Evolutionary conservation across 495 filamentous ascomycete species (phyloP).

Genomic region (Cercophora newfieldiana): DNA sequence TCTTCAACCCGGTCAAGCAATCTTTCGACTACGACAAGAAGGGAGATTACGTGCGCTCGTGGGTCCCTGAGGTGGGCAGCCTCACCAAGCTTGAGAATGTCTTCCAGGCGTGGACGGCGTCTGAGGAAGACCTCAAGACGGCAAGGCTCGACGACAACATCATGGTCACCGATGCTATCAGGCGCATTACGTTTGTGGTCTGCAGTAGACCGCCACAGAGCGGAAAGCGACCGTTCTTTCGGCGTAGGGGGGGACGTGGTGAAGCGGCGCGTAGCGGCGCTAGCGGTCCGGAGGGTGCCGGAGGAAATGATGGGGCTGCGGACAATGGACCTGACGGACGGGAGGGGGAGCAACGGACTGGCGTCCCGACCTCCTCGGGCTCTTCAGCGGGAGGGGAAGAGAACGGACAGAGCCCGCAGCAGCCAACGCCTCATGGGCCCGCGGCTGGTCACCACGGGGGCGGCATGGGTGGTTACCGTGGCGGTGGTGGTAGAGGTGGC

Average conservation of each 20-base stretch:
- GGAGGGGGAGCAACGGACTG: background rate
- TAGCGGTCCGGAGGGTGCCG: background rate
- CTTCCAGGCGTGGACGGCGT: slow-evolving; percentile 65
- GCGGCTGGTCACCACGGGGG: background rate
- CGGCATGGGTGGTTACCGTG: too few relatives aligned
- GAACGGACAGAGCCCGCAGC: background rate
- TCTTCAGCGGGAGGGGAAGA: background rate
- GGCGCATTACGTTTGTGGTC: slow-evolving; percentile 56
- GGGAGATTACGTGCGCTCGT: slow-evolving; percentile 64
- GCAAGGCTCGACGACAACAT: slow-evolving; percentile 49
- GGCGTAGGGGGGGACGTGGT: slow-evolving; percentile 24
- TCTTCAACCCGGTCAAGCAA: slow-evolving; percentile 75
- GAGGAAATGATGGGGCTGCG: background rate
- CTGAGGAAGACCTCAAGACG: slow-evolving; percentile 48
- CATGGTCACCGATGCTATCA: slow-evolving; percentile 59
- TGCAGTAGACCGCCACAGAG: slow-evolving; percentile 41
- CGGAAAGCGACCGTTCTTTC: slow-evolving; percentile 33
- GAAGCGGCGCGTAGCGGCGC: background rate
- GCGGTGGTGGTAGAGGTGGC: background rate
- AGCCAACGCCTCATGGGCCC: background rate
- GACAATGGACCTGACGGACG: background rate
- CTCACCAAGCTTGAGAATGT: slow-evolving; percentile 55
- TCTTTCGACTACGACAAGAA: slow-evolving; percentile 66
- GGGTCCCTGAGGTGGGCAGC: slow-evolving; percentile 61
- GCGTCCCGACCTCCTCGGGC: background rate